A percentile compares a stretch with the other conserved stretches of the same genome.
phyloP scores from a whole-genome alignment of 148 eudicot species.

The Chenopodium album region DNA sequence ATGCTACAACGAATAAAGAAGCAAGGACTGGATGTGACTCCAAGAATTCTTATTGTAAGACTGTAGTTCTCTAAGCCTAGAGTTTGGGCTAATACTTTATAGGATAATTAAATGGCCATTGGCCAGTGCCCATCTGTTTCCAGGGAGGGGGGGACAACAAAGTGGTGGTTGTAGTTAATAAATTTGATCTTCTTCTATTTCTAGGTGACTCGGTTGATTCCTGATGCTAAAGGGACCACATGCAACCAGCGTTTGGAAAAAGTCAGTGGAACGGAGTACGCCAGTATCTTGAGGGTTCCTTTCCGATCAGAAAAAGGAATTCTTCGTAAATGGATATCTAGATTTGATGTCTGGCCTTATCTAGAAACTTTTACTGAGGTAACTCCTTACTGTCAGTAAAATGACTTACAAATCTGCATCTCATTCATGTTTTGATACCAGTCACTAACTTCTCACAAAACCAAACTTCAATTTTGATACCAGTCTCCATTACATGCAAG shows the following conservation, averaged over 20 bases:
- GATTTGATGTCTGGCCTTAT: slow-evolving; percentile 98
- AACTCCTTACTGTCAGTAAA: slow-evolving; percentile 15
- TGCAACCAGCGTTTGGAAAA: slow-evolving; percentile 90
- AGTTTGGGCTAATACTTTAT: background rate
- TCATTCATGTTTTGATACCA: background rate
- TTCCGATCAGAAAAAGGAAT: slow-evolving; percentile 82
- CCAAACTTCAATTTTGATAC: background rate
- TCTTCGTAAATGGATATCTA: slow-evolving; percentile 92
- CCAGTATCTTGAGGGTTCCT: slow-evolving; percentile 88
- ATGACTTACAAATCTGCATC: background rate
- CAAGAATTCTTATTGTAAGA: slow-evolving; percentile 84
- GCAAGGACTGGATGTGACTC: slow-evolving; percentile 76
- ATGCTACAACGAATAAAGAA: slow-evolving; percentile 67
- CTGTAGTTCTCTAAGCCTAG: background rate
- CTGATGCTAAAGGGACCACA: slow-evolving; percentile 94
- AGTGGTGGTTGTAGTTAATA: background rate
- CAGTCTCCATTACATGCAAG: background rate
- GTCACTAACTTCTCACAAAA: background rate
- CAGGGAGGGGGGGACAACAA: too few species aligned
- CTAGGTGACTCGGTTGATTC: slow-evolving; percentile 87
- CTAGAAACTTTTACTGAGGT: slow-evolving; percentile 89
- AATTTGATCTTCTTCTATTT: slow-evolving; percentile 3
- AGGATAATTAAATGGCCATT: background rate
- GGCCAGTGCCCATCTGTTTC: background rate
- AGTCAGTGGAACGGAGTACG: slow-evolving; percentile 74